phyloP scores from a whole-genome alignment of 2,329 filamentous ascomycete species.

The Fusarium newnesense region DNA sequence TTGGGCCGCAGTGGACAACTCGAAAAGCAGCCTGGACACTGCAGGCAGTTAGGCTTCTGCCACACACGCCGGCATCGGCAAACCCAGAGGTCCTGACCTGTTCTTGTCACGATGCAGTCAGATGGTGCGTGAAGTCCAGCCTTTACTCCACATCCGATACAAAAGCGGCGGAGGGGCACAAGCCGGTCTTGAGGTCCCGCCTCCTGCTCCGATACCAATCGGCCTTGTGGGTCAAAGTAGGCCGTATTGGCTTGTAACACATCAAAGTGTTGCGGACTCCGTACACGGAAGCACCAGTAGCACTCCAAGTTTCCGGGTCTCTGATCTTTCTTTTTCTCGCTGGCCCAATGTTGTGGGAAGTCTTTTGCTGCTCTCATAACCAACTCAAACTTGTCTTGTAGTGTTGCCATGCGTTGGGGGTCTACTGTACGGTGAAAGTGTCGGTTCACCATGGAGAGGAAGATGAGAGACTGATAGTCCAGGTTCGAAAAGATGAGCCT shows the following conservation, averaged over 20 bases:
- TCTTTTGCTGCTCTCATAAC: slow-evolving; percentile 55
- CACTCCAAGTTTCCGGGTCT: slow-evolving; percentile 56
- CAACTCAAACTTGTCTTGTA: slow-evolving; percentile 52
- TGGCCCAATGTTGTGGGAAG: slow-evolving; percentile 54
- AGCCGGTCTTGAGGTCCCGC: slow-evolving; percentile 45
- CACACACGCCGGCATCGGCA: slow-evolving; percentile 52
- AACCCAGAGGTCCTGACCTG: slow-evolving; percentile 53
- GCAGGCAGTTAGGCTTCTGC: slow-evolving; percentile 49
- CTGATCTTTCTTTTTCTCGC: slow-evolving; percentile 50
- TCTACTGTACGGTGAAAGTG: slow-evolving; percentile 49
- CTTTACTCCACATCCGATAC: slow-evolving; percentile 54
- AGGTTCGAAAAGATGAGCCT: slow-evolving; percentile 48
- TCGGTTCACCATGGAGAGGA: slow-evolving; percentile 51
- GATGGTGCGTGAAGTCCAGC: slow-evolving; percentile 51
- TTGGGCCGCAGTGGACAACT: slow-evolving; percentile 51
- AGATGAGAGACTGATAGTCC: slow-evolving; percentile 56
- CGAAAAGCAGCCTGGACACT: slow-evolving; percentile 50
- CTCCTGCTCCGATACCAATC: slow-evolving; percentile 45
- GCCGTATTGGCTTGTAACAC: slow-evolving; percentile 48
- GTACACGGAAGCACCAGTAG: slow-evolving; percentile 55
- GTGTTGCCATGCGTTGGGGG: slow-evolving; percentile 49
- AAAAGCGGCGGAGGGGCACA: slow-evolving; percentile 52
- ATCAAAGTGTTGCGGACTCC: slow-evolving; percentile 53
- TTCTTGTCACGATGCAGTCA: slow-evolving; percentile 52
- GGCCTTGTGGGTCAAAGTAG: slow-evolving; percentile 47